Conservation (phyloP, 805 yeast genomes). For the Isabelozyma gotoi region DNA sequence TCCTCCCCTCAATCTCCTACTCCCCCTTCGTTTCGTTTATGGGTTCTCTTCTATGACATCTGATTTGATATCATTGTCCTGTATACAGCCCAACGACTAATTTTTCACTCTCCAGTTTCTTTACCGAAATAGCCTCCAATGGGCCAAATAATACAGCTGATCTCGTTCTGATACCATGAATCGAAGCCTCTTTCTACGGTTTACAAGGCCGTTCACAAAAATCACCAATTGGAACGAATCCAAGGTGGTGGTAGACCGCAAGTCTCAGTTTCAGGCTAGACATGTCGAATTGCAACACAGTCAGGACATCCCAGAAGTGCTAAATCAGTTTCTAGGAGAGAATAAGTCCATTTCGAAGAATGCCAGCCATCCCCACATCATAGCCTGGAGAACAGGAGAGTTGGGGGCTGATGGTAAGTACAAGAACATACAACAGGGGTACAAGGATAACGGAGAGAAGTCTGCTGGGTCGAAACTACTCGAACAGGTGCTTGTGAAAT, state of each 20-base stretch:
- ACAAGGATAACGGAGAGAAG: conserved; percentile 68
- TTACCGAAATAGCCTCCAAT: not conserved
- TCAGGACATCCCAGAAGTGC: conserved; percentile 41
- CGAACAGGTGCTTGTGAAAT: conserved; percentile 49
- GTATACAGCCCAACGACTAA: not conserved
- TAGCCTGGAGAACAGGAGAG: conserved; percentile 65
- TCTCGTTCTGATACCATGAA: no score
- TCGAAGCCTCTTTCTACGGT: not conserved
- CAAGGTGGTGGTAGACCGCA: conserved; percentile 40
- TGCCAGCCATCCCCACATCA: conserved; percentile 72
- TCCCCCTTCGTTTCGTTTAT: not conserved
- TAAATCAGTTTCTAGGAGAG: conserved; percentile 40
- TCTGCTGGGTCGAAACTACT: conserved; percentile 69
- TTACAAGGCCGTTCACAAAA: not conserved
- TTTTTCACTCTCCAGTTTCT: not conserved
- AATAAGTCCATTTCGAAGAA: conserved; percentile 49
- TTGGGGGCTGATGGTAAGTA: conserved; percentile 10
- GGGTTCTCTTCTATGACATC: not conserved
- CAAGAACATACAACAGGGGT: conserved; percentile 52
- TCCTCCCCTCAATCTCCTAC: not conserved
- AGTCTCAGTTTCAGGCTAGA: conserved; percentile 69
- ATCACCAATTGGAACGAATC: conserved; percentile 31
- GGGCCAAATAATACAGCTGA: not conserved
- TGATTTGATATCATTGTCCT: not conserved
- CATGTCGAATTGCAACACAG: conserved; percentile 40